Evolutionary conservation across 257 asterid genomes (phyloP).

Genomic region (Coffea eugenioides): DNA sequence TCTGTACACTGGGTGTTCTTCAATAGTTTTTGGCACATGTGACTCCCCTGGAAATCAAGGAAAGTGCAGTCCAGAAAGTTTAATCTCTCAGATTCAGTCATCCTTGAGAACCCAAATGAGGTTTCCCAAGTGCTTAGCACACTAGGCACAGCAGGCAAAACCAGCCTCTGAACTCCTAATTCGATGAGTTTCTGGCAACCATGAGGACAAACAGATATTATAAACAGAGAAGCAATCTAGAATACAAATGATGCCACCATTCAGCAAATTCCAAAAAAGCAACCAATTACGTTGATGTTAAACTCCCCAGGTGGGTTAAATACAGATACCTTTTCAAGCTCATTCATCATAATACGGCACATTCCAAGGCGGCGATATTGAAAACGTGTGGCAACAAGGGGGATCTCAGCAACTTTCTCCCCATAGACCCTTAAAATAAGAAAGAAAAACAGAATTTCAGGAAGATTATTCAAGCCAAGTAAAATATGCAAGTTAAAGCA

Average conservation of each 20-base stretch:
- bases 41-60: slow-evolving; percentile 78
- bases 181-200: slow-evolving; percentile 50
- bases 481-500: slow-evolving; percentile 7
- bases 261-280: not conserved
- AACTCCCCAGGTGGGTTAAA: not conserved
- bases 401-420: slow-evolving; percentile 81
- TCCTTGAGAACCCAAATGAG: slow-evolving; percentile 68
- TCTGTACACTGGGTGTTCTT: slow-evolving; percentile 18
- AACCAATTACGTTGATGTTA: not conserved
- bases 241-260: not conserved
- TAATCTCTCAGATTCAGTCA: slow-evolving; percentile 56
- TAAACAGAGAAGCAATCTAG: not conserved
- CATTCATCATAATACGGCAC: slow-evolving; percentile 84
- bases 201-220: slow-evolving; percentile 7
- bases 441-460: slow-evolving; percentile 3
- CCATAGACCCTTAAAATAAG: slow-evolving; percentile 65
- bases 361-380: slow-evolving; percentile 86
- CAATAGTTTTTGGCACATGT: slow-evolving; percentile 70
- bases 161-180: slow-evolving; percentile 81
- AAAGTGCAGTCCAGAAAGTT: slow-evolving; percentile 53
- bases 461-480: slow-evolving; percentile 5
- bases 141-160: slow-evolving; percentile 77
- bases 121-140: slow-evolving; percentile 71
- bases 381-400: slow-evolving; percentile 83
- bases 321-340: slow-evolving; percentile 74